phyloP scores from a whole-genome alignment of 768 basidiomycete species.

The Omphalotus guepiniiformis region DNA sequence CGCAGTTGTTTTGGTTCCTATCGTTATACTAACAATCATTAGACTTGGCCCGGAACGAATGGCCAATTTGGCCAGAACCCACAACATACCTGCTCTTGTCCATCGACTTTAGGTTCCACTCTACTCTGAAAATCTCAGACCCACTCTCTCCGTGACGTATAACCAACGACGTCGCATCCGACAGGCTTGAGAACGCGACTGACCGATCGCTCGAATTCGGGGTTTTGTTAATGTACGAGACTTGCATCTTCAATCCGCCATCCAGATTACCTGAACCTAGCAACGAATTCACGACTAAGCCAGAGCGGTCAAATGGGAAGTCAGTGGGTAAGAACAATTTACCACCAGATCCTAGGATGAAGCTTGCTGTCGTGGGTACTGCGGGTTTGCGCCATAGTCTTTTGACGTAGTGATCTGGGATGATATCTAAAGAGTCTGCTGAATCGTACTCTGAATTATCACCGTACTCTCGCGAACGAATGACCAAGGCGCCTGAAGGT shows the following conservation, averaged over 20 bases:
- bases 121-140: neutral
- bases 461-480: conserved; percentile 13
- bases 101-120: conserved; percentile 5
- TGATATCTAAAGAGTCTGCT: neutral
- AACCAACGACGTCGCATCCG: neutral
- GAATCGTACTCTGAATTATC: conserved; percentile 9
- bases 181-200: conserved; percentile 3
- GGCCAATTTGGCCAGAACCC: neutral
- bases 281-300: neutral
- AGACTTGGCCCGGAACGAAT: too few species aligned
- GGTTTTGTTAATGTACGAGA: conserved; percentile 12
- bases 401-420: conserved; percentile 14
- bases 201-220: conserved; percentile 11
- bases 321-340: neutral
- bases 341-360: neutral
- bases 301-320: neutral
- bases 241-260: neutral
- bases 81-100: conserved; percentile 12
- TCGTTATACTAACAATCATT: conserved; percentile 2
- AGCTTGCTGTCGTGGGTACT: neutral
- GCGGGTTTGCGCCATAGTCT: conserved; percentile 11
- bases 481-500: conserved; percentile 7
- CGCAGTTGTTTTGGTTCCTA: conserved; percentile 1
- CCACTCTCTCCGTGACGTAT: conserved; percentile 4
- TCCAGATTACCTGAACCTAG: neutral